Percentiles rank a stretch among this genome's conserved stretches.
Evolutionary conservation across 2,329 filamentous ascomycete genomes (phyloP).

Genomic region (Cladosporium sp.): DNA sequence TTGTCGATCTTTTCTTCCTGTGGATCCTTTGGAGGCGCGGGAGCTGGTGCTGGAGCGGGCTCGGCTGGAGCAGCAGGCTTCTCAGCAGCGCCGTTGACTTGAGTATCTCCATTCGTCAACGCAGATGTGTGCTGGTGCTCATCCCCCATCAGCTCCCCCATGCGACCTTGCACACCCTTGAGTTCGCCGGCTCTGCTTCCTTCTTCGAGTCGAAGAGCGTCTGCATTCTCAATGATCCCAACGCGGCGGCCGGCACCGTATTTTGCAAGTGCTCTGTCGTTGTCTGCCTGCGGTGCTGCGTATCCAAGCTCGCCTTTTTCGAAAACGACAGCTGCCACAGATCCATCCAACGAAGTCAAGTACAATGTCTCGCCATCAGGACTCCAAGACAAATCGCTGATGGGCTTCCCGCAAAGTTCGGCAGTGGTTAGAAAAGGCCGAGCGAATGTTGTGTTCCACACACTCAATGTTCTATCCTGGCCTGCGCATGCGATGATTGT

Average conservation of each 20-base stretch:
- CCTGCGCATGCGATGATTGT: constrained; percentile 96
- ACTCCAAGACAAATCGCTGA: constrained; percentile 91
- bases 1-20: constrained; percentile 59
- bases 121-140: constrained; percentile 52
- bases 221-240: constrained; percentile 88
- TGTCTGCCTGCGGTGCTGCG: constrained; percentile 80
- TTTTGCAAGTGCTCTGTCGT: constrained; percentile 87
- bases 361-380: constrained; percentile 87
- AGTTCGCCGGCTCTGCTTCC: constrained; percentile 83
- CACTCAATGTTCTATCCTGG: constrained; percentile 91
- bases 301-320: constrained; percentile 85
- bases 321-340: constrained; percentile 77
- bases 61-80: constrained; percentile 36
- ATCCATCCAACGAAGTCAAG: constrained; percentile 82
- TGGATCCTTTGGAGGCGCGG: constrained; percentile 43
- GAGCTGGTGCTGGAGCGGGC: constrained; percentile 42
- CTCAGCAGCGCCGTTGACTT: constrained; percentile 41
- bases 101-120: constrained; percentile 28
- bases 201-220: constrained; percentile 82
- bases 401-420: constrained; percentile 83
- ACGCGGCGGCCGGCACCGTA: constrained; percentile 86
- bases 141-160: constrained; percentile 98
- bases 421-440: constrained; percentile 86
- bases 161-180: constrained; percentile 84
- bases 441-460: constrained; percentile 97